Conservation (phyloP, 2,329 filamentous ascomycete genomes). For the Pseudogymnoascus sp. region DNA sequence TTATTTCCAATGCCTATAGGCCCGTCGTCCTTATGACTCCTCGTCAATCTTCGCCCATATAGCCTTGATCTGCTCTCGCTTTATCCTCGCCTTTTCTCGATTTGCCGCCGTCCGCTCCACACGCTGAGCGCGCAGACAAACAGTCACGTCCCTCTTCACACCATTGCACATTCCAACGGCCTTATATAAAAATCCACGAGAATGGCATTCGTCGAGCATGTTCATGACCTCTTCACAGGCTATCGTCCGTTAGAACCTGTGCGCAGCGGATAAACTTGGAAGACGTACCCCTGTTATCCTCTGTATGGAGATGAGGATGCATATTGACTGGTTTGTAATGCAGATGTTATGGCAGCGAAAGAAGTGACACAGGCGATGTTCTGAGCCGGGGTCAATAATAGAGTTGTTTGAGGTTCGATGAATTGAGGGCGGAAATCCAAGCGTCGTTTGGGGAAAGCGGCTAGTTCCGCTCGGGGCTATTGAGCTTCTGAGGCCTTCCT, state of each 20-base stretch:
- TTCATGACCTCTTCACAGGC: constrained; percentile 92
- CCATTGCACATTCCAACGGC: constrained; percentile 83
- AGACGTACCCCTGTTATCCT: constrained; percentile 71
- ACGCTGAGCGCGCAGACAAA: constrained; percentile 74
- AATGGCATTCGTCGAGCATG: constrained; percentile 91
- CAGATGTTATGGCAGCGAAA: not conserved
- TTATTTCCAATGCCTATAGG: not conserved
- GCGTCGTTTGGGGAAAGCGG: not conserved
- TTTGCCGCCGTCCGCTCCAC: constrained; percentile 70
- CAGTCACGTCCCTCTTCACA: constrained; percentile 73
- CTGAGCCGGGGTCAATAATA: not conserved
- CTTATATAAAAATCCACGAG: constrained; percentile 85
- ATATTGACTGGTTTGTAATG: constrained; percentile 42
- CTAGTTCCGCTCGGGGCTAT: not conserved
- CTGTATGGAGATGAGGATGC: constrained; percentile 96
- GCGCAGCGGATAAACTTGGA: not conserved
- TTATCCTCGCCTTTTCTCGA: constrained; percentile 57
- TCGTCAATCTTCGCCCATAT: constrained; percentile 72
- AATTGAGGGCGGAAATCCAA: constrained; percentile 1
- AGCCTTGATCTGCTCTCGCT: constrained; percentile 65
- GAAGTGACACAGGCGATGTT: not conserved
- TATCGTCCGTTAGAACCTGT: constrained; percentile 33
- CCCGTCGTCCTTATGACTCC: constrained; percentile 42
- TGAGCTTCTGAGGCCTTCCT: constrained; percentile 3
- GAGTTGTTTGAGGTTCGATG: not conserved